Base-by-base conservation (phyloP, 305 asterid genomes). In the Fraxinus floribunda region DNA sequence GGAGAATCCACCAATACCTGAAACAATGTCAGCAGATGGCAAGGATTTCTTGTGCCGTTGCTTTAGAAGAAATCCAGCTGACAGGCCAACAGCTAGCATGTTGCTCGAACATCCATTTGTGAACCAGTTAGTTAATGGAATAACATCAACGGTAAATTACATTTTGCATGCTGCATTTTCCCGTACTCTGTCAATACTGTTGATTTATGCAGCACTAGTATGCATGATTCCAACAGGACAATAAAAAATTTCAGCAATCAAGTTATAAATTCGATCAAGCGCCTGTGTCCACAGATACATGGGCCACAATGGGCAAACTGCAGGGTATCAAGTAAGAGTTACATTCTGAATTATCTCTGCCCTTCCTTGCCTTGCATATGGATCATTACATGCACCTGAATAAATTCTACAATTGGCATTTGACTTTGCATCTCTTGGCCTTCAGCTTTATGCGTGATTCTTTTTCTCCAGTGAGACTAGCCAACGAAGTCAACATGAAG, bases 1-100 rank as follows among this genome's bases (percentile, higher is more conserved):
- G 81, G 97, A 94, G 89, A 88, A 89, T 39, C 99, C 99, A 15
- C 93, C 98, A 32, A 86, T 94, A 39, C 99, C 98, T 0, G 94
- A 94, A 84, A 88, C 90, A 80, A 78, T 95, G 84, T 94, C 99
- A 44, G 91, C 90, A 32, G 97, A 94, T 76, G 99, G 98, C 79
- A 91, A 93, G 83, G 98, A 94, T 85, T 95, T 94, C 90, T 80
- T 95, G 86, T 78, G 77, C 9, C 81, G 92, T 62, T 95, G 99
- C 90, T 95, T 95, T 68, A 86, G 85, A 0, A 86, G 98, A 86
- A 93, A 93, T 83, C 98, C 98, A 32, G 97, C 95, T 0, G 94
- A 92, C 70, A 88, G 98, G 86, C 97, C 98, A 32, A 78, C 94
- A 4, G 97, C 99, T 22, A 85, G 83, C 83, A 83, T 62, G 88